Evolutionary conservation across 2,329 filamentous ascomycete species (phyloP).

Genomic region (Microcyclospora tardicrescens): DNA sequence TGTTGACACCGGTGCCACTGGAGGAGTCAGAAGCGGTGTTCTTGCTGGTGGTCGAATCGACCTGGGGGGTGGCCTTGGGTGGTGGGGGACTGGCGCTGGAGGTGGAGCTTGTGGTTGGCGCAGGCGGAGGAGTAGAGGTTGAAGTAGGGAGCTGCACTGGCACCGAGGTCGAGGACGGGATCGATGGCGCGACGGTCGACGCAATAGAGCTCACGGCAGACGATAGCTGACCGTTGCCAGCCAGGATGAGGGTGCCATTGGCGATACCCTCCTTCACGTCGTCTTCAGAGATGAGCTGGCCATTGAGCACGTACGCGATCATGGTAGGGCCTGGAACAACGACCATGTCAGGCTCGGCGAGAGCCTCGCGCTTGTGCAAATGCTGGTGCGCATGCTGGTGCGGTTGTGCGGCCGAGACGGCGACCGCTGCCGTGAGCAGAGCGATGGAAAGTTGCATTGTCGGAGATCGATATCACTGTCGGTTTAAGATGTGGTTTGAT

Average conservation of each 20-base stretch:
- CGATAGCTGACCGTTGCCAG: constrained; percentile 35
- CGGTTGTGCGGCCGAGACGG: constrained; percentile 43
- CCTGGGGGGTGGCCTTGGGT: constrained; percentile 7
- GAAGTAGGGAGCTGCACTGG: constrained; percentile 1
- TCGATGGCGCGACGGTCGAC: constrained; percentile 17
- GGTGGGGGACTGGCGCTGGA: constrained; percentile 2
- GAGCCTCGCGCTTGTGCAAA: constrained; percentile 43
- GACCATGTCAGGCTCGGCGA: constrained; percentile 32
- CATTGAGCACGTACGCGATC: constrained; percentile 60
- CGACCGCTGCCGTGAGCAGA: constrained; percentile 24
- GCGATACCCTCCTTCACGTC: constrained; percentile 61
- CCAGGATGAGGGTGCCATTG: constrained; percentile 52
- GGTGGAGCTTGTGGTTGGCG: constrained; percentile 10
- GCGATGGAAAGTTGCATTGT: constrained; percentile 26
- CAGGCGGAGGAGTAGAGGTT: constrained; percentile 6
- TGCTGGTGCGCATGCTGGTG: constrained; percentile 47
- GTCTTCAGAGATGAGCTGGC: constrained; percentile 44
- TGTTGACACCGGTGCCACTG: constrained; percentile 43
- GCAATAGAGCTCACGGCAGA: constrained; percentile 8
- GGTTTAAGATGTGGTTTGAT: constrained; percentile 1
- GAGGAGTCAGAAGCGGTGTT: constrained; percentile 5
- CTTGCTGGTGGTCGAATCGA: constrained; percentile 9
- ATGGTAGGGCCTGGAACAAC: constrained; percentile 49
- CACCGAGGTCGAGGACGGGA: constrained; percentile 22
- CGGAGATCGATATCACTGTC: constrained; percentile 3